Conservation (phyloP, 208 protist genomes). For the Leishmania aethiopica region DNA sequence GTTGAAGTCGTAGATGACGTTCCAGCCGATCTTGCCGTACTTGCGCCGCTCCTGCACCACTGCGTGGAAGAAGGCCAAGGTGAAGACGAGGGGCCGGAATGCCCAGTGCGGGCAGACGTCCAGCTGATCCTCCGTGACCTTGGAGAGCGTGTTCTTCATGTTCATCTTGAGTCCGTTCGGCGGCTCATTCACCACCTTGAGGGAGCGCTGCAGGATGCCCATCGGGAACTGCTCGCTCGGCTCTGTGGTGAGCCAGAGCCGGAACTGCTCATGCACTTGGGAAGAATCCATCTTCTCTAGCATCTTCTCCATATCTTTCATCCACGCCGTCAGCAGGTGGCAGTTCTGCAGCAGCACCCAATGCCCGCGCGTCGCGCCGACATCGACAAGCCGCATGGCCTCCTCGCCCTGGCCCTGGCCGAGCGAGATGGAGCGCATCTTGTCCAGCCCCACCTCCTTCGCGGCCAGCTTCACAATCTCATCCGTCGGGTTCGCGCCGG, state of each 20-base stretch:
- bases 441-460: constrained; percentile 94
- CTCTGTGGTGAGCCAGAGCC: constrained; percentile 99
- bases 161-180: constrained; percentile 99
- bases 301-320: constrained; percentile 98
- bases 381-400: constrained; percentile 96
- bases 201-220: constrained; percentile 97
- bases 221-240: constrained; percentile 98
- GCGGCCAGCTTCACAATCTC: constrained; percentile 98
- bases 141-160: constrained; percentile 97
- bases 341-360: constrained; percentile 99
- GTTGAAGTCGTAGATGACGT: constrained; percentile 99
- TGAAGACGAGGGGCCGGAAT: constrained; percentile 98
- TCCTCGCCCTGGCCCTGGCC: constrained; percentile 98
- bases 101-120: constrained; percentile 94
- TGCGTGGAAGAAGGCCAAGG: constrained; percentile 98
- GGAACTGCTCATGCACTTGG: constrained; percentile 96
- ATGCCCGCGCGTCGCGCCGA: constrained; percentile 94
- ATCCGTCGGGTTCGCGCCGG: constrained; percentile 97
- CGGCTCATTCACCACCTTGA: constrained; percentile 99
- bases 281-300: constrained; percentile 96
- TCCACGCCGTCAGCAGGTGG: constrained; percentile 98
- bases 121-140: constrained; percentile 96
- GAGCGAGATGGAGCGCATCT: constrained; percentile 96
- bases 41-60: constrained; percentile 98
- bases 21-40: constrained; percentile 99